A percentile compares a stretch with the other conserved stretches of the same genome.
phyloP scores from a whole-genome alignment of 75 land plant genomes.

The Cupressus sempervirens region DNA sequence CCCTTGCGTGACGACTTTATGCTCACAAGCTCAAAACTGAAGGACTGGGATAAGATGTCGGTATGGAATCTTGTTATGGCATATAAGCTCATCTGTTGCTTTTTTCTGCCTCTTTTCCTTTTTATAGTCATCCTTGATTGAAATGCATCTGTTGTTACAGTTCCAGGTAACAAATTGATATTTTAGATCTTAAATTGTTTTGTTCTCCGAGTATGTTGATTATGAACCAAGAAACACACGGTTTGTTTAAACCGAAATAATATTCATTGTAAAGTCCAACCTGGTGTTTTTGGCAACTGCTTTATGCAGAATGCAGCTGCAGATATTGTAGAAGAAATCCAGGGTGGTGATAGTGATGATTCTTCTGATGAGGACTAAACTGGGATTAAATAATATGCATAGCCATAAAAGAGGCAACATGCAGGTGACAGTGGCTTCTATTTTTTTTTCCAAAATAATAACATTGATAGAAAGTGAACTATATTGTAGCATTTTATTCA shows the following conservation, averaged over 20 bases:
- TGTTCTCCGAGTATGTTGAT: background rate
- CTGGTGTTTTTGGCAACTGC: background rate
- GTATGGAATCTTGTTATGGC: slow-evolving; percentile 20
- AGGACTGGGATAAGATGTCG: slow-evolving; percentile 80
- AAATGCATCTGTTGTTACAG: background rate
- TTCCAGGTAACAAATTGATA: background rate
- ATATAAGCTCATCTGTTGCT: background rate
- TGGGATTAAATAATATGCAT: background rate
- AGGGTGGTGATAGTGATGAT: slow-evolving; percentile 5
- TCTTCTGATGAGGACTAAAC: slow-evolving; percentile 9
- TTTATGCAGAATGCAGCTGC: background rate
- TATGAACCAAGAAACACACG: background rate
- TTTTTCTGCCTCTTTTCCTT: background rate
- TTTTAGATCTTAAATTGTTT: background rate
- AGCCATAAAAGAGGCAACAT: background rate
- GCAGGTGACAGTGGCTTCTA: background rate
- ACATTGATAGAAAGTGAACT: background rate
- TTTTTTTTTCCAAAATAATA: background rate
- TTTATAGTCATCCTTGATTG: background rate
- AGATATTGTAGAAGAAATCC: slow-evolving; percentile 1
- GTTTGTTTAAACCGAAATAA: background rate
- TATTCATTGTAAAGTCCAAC: background rate
- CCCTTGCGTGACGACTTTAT: slow-evolving; percentile 77
- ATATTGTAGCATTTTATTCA: background rate
- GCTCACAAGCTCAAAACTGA: slow-evolving; percentile 76